phyloP scores from a whole-genome alignment of 345 rosid genomes.

The Arabidopsis thaliana region TAIR10.1 NC_003076.8:241501-242000 shows the following conservation, averaged over 20 bases:
- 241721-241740: conserved; percentile 71
- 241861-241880: conserved; percentile 49
- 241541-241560: conserved; percentile 68
- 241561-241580: conserved; percentile 64
- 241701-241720: conserved; percentile 60
- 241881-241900: conserved; percentile 45
- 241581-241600: conserved; percentile 60
- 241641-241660: conserved; percentile 61
- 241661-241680: conserved; percentile 49
- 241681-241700: conserved; percentile 62
- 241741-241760: conserved; percentile 65
- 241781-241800: conserved; percentile 64
- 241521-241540: conserved; percentile 62
- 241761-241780: conserved; percentile 60
- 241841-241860: conserved; percentile 54
- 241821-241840: conserved; percentile 44
- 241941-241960: conserved; percentile 45
- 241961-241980: conserved; percentile 22
- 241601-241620: conserved; percentile 62
- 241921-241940: conserved; percentile 49
- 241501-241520: conserved; percentile 64
- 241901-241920: conserved; percentile 53
- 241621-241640: conserved; percentile 62
- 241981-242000: conserved; percentile 20
- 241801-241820: conserved; percentile 52